Base-by-base conservation (phyloP, 257 asterid species). In the Salvia hispanica region DNA sequence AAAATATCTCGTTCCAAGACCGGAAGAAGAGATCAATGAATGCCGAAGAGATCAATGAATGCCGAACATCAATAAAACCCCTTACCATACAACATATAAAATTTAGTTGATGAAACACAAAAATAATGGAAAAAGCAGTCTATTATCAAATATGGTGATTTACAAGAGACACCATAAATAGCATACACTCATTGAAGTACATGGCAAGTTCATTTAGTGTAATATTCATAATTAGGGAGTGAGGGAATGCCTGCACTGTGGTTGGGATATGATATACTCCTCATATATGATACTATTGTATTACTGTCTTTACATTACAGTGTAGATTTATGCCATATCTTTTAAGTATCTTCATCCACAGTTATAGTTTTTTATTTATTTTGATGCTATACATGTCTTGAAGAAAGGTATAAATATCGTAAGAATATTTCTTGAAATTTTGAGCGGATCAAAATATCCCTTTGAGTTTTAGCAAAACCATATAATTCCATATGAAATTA, bases 121-220 rank as follows among this genome's bases (percentile, higher is more conserved):
- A 31, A 31, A 25, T 21, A 16, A 57, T 36, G 6, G 43, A 46
- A 9, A 54, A 62, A 14, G 7, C 14, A 37, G 66, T 12, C 58
- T 10, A 31, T 34, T 31, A 28, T 34, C 12, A 10, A 40, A 11
- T 40, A 40, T 21, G 62, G 53, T 40, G 18, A 66, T 40, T 40
- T 8, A 25, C 12, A 10, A 9, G 58, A 67, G 40, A 33, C 7
- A 8, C 42, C 16, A 4, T n/a, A 56, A 69, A 50, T 6, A 37
- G 1, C 61, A 58, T 37, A 13, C 44, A 13, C 33, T 4, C 28
- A 21, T 50, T 21, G 47, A 47, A 16, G 16, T 37, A 39, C 36
- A 11, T 12, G 45, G 18, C 46, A 64, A 64, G 72, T 72, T 37
- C 48, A 72, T 25, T 45, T 31, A 37, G 28, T 6, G 16, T 45